Evolutionary conservation across 768 basidiomycete species (phyloP).

Genomic region (Xerocomus potaroensis): DNA sequence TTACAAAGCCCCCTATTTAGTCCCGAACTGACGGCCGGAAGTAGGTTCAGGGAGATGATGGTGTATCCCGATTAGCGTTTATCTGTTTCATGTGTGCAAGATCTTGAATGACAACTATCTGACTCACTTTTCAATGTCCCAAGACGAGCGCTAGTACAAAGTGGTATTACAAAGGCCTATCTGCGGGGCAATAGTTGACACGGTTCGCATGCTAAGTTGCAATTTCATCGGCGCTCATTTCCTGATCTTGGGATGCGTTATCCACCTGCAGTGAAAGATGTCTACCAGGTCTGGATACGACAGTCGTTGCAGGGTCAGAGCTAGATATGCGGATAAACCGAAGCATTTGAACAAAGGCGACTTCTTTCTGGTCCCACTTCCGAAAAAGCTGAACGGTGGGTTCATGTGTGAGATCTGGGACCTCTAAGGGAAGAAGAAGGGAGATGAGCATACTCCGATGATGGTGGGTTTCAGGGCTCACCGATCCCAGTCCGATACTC

Average conservation of each 20-base stretch:
- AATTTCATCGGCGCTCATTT: conserved; percentile 29
- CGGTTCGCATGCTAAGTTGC: conserved; percentile 29
- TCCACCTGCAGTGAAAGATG: conserved; percentile 37
- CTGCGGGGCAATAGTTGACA: conserved; percentile 36
- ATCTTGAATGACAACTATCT: conserved; percentile 10
- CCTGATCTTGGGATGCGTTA: conserved; percentile 14
- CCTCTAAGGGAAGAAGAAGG: conserved; percentile 43
- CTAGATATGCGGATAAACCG: conserved; percentile 76
- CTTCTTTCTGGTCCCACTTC: conserved; percentile 73
- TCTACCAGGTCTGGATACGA: conserved; percentile 59
- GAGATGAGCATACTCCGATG: neutral
- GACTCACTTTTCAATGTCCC: conserved; percentile 1
- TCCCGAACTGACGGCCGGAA: conserved; percentile 28
- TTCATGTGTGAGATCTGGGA: conserved; percentile 74
- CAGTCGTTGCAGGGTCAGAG: conserved; percentile 38
- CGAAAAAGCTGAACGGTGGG: conserved; percentile 67
- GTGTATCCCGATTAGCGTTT: conserved; percentile 27
- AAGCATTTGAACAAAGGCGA: conserved; percentile 64
- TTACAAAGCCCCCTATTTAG: conserved; percentile 22
- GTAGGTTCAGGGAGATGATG: conserved; percentile 30
- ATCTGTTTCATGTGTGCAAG: conserved; percentile 9
- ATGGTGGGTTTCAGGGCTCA: conserved; percentile 31
- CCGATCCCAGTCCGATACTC: conserved; percentile 79
- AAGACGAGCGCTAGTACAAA: neutral
- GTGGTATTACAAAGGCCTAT: conserved; percentile 23